These are phyloP conservation scores for Vitis rotundifolia DNA, from an alignment of 164 flowering plant genomes.

Conservation along the genomic window DNA sequence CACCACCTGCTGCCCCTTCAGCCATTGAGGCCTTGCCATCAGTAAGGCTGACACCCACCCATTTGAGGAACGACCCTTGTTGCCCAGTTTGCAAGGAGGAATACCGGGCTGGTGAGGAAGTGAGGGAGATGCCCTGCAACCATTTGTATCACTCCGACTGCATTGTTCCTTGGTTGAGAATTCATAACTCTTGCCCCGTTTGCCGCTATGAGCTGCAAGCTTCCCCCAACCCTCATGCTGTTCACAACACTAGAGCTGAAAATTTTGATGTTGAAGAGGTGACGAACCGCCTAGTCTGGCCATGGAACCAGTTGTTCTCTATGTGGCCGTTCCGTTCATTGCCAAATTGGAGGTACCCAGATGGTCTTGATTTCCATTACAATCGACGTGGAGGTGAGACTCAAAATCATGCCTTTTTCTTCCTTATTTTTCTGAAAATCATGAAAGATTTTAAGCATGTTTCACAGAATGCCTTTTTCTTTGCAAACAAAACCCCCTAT, in stretches of 20 bases:
- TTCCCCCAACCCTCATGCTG: not conserved
- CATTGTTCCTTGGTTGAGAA: constrained; percentile 47
- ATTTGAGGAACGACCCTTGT: constrained; percentile 18
- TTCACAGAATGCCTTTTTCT: not conserved
- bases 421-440: not conserved
- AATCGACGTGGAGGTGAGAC: not conserved
- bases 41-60: constrained; percentile 21
- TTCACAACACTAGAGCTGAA: not conserved
- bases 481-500: not conserved
- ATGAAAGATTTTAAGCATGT: not conserved
- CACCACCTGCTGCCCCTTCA: constrained; percentile 27
- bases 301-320: constrained; percentile 17
- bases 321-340: constrained; percentile 24
- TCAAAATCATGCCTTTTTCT: not conserved
- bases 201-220: constrained; percentile 39
- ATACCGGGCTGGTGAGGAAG: constrained; percentile 35
- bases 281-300: constrained; percentile 12
- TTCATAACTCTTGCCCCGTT: constrained; percentile 50
- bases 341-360: constrained; percentile 9
- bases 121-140: constrained; percentile 41
- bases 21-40: constrained; percentile 36
- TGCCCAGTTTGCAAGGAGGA: constrained; percentile 57
- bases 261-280: constrained; percentile 12
- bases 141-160: constrained; percentile 56
- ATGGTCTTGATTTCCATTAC: not conserved